Conservation (phyloP, 371 early-diverging fungal genomes). For the Cladochytrium tenue region DNA sequence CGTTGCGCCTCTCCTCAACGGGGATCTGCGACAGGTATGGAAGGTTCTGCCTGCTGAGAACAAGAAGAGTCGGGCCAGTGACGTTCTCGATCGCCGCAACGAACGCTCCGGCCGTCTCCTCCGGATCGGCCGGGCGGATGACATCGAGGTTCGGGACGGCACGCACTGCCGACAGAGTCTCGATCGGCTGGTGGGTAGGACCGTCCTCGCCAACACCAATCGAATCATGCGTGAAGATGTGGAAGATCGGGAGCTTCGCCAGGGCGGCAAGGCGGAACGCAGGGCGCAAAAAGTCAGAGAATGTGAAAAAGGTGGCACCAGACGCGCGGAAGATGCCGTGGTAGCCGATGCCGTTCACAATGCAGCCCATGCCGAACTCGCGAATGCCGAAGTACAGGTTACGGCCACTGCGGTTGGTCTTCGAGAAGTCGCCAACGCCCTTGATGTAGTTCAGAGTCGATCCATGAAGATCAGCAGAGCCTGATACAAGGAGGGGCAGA, state of each 20-base stretch:
- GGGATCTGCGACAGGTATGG: slow-evolving; percentile 82
- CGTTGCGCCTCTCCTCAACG: slow-evolving; percentile 61
- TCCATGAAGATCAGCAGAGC: slow-evolving; percentile 99
- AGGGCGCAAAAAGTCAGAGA: slow-evolving; percentile 29
- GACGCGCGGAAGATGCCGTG: slow-evolving; percentile 29
- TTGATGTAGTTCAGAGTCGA: slow-evolving; percentile 97
- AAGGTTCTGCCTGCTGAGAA: slow-evolving; percentile 93
- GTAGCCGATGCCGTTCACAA: slow-evolving; percentile 82
- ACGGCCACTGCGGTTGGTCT: slow-evolving; percentile 59
- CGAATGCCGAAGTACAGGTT: slow-evolving; percentile 96
- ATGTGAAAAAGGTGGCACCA: slow-evolving; percentile 33
- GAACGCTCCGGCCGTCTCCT: slow-evolving; percentile 93
- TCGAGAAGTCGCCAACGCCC: slow-evolving; percentile 82
- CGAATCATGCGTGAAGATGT: slow-evolving; percentile 99
- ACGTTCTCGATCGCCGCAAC: slow-evolving; percentile 71
- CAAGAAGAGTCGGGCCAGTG: slow-evolving; percentile 82
- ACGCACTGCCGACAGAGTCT: slow-evolving; percentile 91
- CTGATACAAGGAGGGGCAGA: slow-evolving; percentile 89
- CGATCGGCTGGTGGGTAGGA: slow-evolving; percentile 99
- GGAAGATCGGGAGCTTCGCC: slow-evolving; percentile 83
- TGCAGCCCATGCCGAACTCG: slow-evolving; percentile 98
- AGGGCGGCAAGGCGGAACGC: slow-evolving; percentile 92
- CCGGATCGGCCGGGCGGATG: slow-evolving; percentile 93
- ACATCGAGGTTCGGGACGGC: slow-evolving; percentile 88
- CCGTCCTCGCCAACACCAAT: slow-evolving; percentile 98